These are phyloP conservation scores for Clonostachys solani DNA, from an alignment of 2,329 filamentous ascomycete species.

Conservation along the genomic window DNA sequence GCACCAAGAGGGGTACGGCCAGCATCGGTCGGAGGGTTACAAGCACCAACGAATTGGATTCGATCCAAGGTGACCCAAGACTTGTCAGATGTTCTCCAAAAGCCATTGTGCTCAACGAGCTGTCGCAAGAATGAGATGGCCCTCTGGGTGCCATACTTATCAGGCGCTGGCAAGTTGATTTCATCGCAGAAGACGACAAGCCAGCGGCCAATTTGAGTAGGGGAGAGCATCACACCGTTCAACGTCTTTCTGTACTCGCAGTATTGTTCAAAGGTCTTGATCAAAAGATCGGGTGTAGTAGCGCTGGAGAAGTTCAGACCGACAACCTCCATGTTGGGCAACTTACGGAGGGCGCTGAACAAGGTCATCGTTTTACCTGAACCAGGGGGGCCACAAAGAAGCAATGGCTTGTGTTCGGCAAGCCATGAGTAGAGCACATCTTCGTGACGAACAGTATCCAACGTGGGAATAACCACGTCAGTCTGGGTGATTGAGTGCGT, in stretches of 20 bases:
- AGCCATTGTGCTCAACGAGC: conserved; percentile 96
- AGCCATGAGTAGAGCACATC: conserved; percentile 99
- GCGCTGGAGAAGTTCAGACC: conserved; percentile 99
- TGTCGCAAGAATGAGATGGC: conserved; percentile 97
- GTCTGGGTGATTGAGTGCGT: conserved; percentile 98
- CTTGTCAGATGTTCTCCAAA: conserved; percentile 97
- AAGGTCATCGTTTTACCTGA: conserved; percentile 99
- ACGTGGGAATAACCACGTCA: conserved; percentile 94
- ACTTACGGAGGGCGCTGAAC: conserved; percentile 93
- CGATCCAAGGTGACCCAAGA: conserved; percentile 96
- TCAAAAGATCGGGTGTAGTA: conserved; percentile 92
- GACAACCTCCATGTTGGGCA: conserved; percentile 98
- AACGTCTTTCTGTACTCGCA: conserved; percentile 99
- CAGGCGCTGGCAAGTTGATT: conserved; percentile 96
- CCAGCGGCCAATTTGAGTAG: conserved; percentile 95
- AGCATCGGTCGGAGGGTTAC: conserved; percentile 96
- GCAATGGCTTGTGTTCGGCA: conserved; percentile 93
- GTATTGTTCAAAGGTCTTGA: conserved; percentile 99
- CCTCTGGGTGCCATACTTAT: conserved; percentile 95
- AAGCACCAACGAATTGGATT: conserved; percentile 98
- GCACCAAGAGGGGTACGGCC: conserved; percentile 92
- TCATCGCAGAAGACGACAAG: conserved; percentile 98
- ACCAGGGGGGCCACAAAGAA: conserved; percentile 95
- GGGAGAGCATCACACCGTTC: conserved; percentile 91
- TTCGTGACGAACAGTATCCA: conserved; percentile 96